Evolutionary conservation across 2,329 filamentous ascomycete genomes (phyloP).

Genomic region (Neopestalotiopsis rosae): DNA sequence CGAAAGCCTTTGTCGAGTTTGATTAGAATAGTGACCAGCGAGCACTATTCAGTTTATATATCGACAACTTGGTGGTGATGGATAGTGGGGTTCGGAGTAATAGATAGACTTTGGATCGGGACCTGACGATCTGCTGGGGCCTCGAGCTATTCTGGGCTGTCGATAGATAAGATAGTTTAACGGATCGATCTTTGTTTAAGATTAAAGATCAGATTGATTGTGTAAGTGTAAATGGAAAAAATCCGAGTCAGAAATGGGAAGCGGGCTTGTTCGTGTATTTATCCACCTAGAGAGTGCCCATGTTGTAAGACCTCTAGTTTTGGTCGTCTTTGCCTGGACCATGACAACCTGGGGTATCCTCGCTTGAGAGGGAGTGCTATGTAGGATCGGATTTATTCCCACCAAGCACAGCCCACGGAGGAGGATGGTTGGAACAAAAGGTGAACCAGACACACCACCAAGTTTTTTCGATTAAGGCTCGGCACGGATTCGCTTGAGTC

Average conservation of each 20-base stretch:
- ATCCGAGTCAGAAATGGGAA: not conserved
- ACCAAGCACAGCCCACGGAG: not conserved
- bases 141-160: not conserved
- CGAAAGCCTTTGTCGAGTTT: not conserved
- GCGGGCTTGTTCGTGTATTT: not conserved
- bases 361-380: not conserved
- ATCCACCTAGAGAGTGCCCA: not conserved
- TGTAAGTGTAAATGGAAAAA: not conserved
- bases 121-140: not conserved
- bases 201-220: not conserved
- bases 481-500: not conserved
- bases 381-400: not conserved
- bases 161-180: not conserved
- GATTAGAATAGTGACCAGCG: not conserved
- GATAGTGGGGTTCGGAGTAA: not conserved
- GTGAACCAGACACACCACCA: not conserved
- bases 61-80: not conserved
- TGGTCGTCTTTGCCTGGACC: not conserved
- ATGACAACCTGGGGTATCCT: conserved; percentile 8
- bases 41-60: not conserved
- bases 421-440: not conserved
- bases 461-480: not conserved
- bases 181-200: not conserved
- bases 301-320: not conserved
- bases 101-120: conserved; percentile 5